Conservation (phyloP, 495 filamentous ascomycete species). For the Trichoderma orchidacearum region DNA sequence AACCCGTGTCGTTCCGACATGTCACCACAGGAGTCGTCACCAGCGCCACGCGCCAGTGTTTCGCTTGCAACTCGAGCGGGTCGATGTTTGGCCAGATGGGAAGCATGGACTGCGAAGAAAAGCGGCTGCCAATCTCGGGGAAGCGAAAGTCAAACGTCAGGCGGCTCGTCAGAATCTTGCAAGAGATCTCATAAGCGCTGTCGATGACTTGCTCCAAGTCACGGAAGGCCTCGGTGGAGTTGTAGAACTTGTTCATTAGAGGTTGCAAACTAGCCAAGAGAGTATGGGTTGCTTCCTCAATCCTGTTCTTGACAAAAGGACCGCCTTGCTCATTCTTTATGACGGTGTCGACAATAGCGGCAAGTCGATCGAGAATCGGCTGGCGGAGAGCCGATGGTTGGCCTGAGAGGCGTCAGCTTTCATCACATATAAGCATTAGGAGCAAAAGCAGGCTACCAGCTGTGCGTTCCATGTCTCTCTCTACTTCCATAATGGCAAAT, state of each 20-base stretch:
- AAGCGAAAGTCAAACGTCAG: conserved; percentile 4
- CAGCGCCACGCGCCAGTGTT: conserved; percentile 4
- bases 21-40: conserved; percentile 3
- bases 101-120: background rate
- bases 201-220: background rate
- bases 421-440: too few relatives aligned
- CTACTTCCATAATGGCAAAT: background rate
- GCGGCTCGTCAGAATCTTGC: conserved; percentile 2
- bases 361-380: background rate
- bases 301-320: background rate
- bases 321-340: background rate
- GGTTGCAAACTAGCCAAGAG: background rate
- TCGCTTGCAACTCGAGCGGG: background rate
- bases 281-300: background rate
- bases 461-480: background rate
- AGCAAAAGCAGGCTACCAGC: background rate
- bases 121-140: conserved; percentile 3
- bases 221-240: background rate
- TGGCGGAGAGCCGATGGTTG: background rate
- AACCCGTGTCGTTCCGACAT: conserved; percentile 1
- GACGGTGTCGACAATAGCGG: background rate
- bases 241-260: background rate
- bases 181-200: conserved; percentile 1
- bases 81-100: background rate
- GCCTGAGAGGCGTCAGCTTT: background rate